Percentiles rank a stretch among this genome's conserved stretches.
phyloP scores from a whole-genome alignment of 768 basidiomycete genomes.

The Collybiopsis confluens region DNA sequence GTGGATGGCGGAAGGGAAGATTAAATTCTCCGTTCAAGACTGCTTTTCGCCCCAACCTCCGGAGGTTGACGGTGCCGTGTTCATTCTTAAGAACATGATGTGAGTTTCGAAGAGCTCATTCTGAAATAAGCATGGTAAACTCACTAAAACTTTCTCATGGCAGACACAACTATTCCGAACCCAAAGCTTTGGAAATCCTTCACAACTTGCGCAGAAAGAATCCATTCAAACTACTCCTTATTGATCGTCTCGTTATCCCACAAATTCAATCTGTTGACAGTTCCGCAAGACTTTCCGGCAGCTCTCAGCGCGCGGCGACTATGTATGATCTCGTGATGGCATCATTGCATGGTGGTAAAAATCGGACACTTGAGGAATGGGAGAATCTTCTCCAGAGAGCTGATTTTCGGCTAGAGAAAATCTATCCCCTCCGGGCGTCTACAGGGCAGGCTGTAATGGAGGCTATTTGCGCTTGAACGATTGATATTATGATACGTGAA shows the following conservation, averaged over 20 bases:
- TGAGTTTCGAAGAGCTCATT: not conserved
- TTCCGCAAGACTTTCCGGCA: not conserved
- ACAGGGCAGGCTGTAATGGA: conserved; percentile 7
- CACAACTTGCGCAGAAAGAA: conserved; percentile 4
- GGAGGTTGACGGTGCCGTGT: conserved; percentile 3
- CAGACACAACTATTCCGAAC: conserved; percentile 11
- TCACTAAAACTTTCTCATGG: not conserved
- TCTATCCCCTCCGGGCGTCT: conserved; percentile 6
- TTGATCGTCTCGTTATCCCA: conserved; percentile 10
- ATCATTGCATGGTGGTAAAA: conserved; percentile 9
- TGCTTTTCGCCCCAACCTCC: conserved; percentile 9
- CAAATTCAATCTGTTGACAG: not conserved
- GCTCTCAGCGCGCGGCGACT: conserved; percentile 2
- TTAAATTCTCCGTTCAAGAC: conserved; percentile 7
- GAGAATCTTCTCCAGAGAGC: not conserved
- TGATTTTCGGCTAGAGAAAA: not conserved
- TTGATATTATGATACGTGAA: too few relatives aligned
- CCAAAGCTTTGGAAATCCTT: conserved; percentile 8
- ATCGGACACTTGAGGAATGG: conserved; percentile 9
- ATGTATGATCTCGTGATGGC: conserved; percentile 10
- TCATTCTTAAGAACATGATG: conserved; percentile 11
- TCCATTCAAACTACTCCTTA: conserved; percentile 8
- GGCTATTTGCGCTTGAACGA: too few relatives aligned
- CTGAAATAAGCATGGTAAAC: not conserved
- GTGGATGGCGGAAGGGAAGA: conserved; percentile 7